phyloP scores from a whole-genome alignment of 768 basidiomycete genomes.

The Rhizopogon vesiculosus region DNA sequence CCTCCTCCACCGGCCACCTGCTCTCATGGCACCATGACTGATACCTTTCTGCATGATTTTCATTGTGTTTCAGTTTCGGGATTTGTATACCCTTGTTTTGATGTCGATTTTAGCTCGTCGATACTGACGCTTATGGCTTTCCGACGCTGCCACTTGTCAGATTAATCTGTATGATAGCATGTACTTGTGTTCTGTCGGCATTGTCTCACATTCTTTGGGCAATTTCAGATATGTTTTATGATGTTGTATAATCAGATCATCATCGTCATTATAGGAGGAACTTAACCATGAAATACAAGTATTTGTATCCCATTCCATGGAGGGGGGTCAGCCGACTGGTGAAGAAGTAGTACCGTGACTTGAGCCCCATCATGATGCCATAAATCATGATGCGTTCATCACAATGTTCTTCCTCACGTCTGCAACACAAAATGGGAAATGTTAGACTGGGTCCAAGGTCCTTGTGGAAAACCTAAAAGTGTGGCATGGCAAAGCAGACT shows the following conservation, averaged over 20 bases:
- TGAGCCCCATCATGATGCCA: no score
- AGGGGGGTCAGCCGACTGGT: no score
- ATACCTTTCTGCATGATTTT: background rate
- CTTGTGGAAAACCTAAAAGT: no score
- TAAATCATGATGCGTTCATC: no score
- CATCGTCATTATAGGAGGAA: background rate
- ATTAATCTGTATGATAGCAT: conserved; percentile 3
- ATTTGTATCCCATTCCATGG: no score
- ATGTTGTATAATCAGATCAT: background rate
- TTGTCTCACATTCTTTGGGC: background rate
- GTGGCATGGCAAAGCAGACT: no score
- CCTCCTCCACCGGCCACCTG: conserved; percentile 27
- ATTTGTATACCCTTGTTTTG: background rate
- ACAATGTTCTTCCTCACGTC: no score
- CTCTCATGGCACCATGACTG: conserved; percentile 21
- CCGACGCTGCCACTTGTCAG: background rate
- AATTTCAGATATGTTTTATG: background rate
- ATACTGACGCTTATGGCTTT: conserved; percentile 1
- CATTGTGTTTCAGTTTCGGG: background rate
- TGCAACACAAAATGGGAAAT: no score
- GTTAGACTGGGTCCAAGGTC: no score
- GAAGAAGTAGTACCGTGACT: no score
- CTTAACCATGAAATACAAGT: no score
- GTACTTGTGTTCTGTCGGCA: background rate
- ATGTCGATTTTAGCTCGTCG: background rate